Evolutionary conservation across 768 basidiomycete species (phyloP), one percentile per base, ranked within the genome.

Genomic region (Kwoniella heveanensis): DNA sequence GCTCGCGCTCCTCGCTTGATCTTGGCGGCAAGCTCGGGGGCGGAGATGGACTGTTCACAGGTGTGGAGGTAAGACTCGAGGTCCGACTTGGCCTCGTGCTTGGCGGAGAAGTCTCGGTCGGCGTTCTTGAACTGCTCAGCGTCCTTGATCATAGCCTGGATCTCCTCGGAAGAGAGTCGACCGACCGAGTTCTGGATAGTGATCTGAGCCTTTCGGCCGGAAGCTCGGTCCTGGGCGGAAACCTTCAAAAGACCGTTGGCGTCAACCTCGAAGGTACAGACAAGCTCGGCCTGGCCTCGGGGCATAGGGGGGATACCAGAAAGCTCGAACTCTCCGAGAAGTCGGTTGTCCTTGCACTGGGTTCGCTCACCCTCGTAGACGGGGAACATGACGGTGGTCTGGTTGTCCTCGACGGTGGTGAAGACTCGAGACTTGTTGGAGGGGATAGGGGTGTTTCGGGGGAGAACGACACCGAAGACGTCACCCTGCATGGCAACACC

Each of bases 401-500:
- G 96, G 86, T 98, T 99, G 86, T 99, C 96, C 87, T 99, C 96
- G 69, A 99, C 96, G 58, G 96, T 99, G 73, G 96, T 99, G 86
- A 99, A 99, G 54, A 90, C 91, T 79, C 96, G 86, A 39, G 92
- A 94, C 85, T 98, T 99, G 88, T 94, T 98, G 80, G 95, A 93
- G 61, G 96, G 96, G 82, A 99, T 98, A 76, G 95, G 92, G 70
- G 96, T 98, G 86, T 99, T 99, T 75, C 96, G 90, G 79, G 95
- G 95, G 75, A 99, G 93, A 78, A 99, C 96, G 67, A 97, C 90
- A 85, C 96, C 96, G 82, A 99, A 99, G 80, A 99, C 91, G 80
- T 99, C 96, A 79, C 96, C 96, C 82, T 99, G 96, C 96, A 99
- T 99, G 82, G 96, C 96, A 72, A 99, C 96, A 88, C 95, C 95